phyloP scores from a whole-genome alignment of 2,329 filamentous ascomycete genomes.

The Beauveria sp. region DNA sequence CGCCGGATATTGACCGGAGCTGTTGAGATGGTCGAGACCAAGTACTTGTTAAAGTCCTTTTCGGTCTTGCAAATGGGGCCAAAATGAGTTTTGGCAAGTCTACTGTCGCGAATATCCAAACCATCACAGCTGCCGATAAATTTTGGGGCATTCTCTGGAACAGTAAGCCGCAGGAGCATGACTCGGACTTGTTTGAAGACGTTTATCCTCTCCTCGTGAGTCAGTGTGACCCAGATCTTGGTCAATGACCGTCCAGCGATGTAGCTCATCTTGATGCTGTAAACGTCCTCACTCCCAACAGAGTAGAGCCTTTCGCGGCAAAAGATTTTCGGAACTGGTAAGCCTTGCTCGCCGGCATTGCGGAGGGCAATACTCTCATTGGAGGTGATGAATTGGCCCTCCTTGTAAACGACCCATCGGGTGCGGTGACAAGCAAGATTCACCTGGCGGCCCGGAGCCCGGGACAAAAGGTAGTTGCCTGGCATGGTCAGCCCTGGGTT shows the following conservation, averaged over 20 bases:
- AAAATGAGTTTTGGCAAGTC: conserved; percentile 6
- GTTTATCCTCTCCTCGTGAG: conserved; percentile 2
- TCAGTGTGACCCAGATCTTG: neutral
- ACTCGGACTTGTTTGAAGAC: conserved; percentile 5
- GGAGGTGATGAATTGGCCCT: neutral
- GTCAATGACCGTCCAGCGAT: conserved; percentile 2
- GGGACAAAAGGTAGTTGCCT: conserved; percentile 7
- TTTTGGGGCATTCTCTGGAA: neutral
- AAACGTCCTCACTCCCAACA: neutral
- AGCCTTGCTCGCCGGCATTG: neutral
- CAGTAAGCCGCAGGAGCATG: neutral
- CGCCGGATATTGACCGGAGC: conserved; percentile 6
- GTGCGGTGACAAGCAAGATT: conserved; percentile 5
- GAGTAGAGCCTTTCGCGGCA: conserved; percentile 4
- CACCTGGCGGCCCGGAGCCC: conserved; percentile 1
- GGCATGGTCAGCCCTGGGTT: neutral
- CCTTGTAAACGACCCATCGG: conserved; percentile 8
- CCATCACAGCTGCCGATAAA: conserved; percentile 12
- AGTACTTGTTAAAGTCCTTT: conserved; percentile 14
- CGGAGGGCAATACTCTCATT: conserved; percentile 5
- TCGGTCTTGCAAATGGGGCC: conserved; percentile 11
- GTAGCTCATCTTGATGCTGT: conserved; percentile 9
- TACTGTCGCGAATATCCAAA: conserved; percentile 13
- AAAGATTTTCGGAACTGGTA: conserved; percentile 5
- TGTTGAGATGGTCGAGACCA: conserved; percentile 3